These are phyloP conservation scores for Rickenella mellea DNA, from an alignment of 768 basidiomycete species.

Conservation along the genomic window DNA sequence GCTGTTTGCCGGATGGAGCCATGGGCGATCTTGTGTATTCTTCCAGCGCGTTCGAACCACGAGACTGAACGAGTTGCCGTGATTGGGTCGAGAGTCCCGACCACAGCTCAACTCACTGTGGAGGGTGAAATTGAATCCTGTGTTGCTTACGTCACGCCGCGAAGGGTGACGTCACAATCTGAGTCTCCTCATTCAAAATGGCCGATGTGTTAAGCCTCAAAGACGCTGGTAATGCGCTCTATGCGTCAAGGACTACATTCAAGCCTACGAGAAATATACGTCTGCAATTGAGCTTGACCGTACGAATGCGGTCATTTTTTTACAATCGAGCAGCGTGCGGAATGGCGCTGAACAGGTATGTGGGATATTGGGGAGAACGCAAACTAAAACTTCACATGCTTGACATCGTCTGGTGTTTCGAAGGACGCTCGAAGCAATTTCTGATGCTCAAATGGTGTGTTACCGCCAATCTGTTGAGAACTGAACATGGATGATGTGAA, in stretches of 20 bases:
- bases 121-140: too few species aligned
- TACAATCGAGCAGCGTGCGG: conserved; percentile 36
- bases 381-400: background rate
- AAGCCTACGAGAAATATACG: conserved; percentile 30
- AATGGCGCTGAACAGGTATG: conserved; percentile 26
- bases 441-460: background rate
- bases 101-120: too few species aligned
- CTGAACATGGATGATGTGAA: background rate
- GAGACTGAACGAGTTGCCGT: too few species aligned
- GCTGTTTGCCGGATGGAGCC: too few species aligned
- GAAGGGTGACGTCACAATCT: too few species aligned
- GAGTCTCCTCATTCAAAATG: too few species aligned
- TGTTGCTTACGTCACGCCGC: too few species aligned
- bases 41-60: too few species aligned
- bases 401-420: background rate
- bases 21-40: too few species aligned
- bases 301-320: conserved; percentile 29
- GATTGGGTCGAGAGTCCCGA: too few species aligned
- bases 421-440: background rate
- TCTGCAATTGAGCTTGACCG: conserved; percentile 30
- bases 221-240: conserved; percentile 30
- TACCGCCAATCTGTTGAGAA: background rate
- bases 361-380: too few species aligned
- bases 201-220: too few species aligned
- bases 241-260: conserved; percentile 22